Base-by-base conservation (phyloP, 768 basidiomycete genomes). In the Podaxis carcinomalis region DNA sequence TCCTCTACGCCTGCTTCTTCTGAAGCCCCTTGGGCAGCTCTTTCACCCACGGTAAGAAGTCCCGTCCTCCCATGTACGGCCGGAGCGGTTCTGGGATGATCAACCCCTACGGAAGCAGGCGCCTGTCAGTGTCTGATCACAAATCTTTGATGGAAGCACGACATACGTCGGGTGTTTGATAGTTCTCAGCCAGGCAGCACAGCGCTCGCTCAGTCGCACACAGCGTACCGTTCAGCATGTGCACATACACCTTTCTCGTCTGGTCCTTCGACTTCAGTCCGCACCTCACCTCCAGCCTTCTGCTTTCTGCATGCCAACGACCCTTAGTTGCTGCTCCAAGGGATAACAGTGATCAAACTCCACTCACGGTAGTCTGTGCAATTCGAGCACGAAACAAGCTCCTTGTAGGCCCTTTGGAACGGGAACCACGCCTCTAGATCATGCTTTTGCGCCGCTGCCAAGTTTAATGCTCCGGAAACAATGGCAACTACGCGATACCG, bases 361-460 rank as follows among this genome's bases (percentile, higher is more conserved):
- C 25, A 84, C 93, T 77, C 71, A 98, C 96, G 97, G 74, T 99
- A 98, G 73, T 98, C 97, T 21, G 96, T 98, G 78, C 97, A 99
- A 73, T 99, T 99, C 71, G 93, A 95, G 73, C 94, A 95, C 66
- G 92, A 95, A 39, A 98, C 97, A 44, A 99, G 79, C 79, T 99
- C 97, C 80, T 98, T 99, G 80, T 95, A 95, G 55, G 81, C 88
- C 53, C 87, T 87, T 75, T 98, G 97, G 84, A 93, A 98, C 1
- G 97, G 97, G 83, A 99, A 99, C 93, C 95, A 99, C 61, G 97
- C 97, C 75, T 99, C 97, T 62, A 99, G 74, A 75, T 99, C 97
- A 72, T 89, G 93, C 78, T 99, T 99, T 78, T 97, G 94, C 54
- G 95, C 85, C 23, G 97, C 97, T 0, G 97, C 97, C 66, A 98